Evolutionary conservation across 176 grass and related monocot species (phyloP).

Genomic region (Oryza nivara): DNA sequence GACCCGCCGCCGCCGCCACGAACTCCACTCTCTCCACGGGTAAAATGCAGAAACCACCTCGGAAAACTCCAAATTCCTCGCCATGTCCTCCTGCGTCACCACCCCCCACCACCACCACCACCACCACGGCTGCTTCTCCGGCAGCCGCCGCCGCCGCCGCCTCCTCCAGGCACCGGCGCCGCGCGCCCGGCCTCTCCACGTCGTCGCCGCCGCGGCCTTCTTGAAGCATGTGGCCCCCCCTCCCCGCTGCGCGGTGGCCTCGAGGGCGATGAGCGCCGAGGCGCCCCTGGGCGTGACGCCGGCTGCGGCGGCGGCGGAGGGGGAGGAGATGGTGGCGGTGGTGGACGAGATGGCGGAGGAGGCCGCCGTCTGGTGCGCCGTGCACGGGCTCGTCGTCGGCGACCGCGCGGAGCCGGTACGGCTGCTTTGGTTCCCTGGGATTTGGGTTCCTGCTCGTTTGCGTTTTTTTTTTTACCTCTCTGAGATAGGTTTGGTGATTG

Average conservation of each 20-base stretch:
- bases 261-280: constrained; percentile 22
- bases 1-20: background rate
- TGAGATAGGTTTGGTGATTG: background rate
- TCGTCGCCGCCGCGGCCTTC: background rate
- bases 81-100: constrained; percentile 41
- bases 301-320: constrained; percentile 8
- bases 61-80: background rate
- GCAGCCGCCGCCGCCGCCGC: no score
- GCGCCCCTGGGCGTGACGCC: constrained; percentile 9
- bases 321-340: background rate
- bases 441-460: background rate
- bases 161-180: background rate
- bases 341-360: constrained; percentile 50
- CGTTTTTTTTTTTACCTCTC: background rate
- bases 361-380: constrained; percentile 61
- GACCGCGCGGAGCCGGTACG: constrained; percentile 58
- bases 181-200: background rate
- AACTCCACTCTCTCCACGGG: no score
- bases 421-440: background rate
- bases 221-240: background rate
- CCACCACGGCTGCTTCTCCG: background rate
- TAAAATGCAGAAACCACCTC: constrained; percentile 22
- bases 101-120: background rate
- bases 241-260: background rate
- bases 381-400: constrained; percentile 72